These are phyloP conservation scores for Calonectria pteridis DNA, from an alignment of 2,329 filamentous ascomycete species.

Conservation along the genomic window DNA sequence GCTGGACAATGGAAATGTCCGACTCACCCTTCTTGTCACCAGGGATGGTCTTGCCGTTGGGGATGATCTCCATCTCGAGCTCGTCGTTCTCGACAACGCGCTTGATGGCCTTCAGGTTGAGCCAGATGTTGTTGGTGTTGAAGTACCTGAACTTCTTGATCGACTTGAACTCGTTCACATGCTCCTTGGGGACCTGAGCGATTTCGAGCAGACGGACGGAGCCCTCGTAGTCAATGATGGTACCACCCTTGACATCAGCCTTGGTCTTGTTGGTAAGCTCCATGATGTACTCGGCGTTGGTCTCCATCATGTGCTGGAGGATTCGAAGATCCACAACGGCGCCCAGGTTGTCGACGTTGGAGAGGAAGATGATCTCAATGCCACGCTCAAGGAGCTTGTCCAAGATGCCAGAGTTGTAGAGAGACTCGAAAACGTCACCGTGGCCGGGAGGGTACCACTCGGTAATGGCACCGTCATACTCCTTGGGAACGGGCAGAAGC, in stretches of 20 bases:
- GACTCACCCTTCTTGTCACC: constrained; percentile 99
- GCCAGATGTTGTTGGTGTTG: constrained; percentile 99
- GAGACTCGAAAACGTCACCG: constrained; percentile 99
- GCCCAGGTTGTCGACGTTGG: constrained; percentile 98
- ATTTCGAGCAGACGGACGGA: constrained; percentile 97
- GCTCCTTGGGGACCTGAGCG: constrained; percentile 99
- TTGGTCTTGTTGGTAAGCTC: constrained; percentile 99
- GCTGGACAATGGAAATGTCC: constrained; percentile 96
- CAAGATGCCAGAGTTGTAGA: constrained; percentile 98
- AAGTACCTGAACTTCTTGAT: constrained; percentile 99
- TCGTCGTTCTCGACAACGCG: constrained; percentile 98
- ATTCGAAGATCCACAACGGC: constrained; percentile 98
- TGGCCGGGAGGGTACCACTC: constrained; percentile 99
- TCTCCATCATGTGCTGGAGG: constrained; percentile 99
- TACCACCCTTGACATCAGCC: constrained; percentile 99
- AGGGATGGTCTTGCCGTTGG: constrained; percentile 98
- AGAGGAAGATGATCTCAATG: constrained; percentile 98
- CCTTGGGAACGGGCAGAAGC: constrained; percentile 93
- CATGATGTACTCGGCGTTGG: constrained; percentile 98
- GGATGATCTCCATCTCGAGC: constrained; percentile 99
- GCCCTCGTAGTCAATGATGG: constrained; percentile 99
- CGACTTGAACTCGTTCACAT: constrained; percentile 99
- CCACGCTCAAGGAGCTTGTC: constrained; percentile 96
- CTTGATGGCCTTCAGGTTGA: constrained; percentile 98
- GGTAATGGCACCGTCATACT: constrained; percentile 85